Evolutionary conservation across 805 yeast genomes (phyloP), one percentile per base, ranked within the genome.

Genomic region (Ogataea glucozyma): DNA sequence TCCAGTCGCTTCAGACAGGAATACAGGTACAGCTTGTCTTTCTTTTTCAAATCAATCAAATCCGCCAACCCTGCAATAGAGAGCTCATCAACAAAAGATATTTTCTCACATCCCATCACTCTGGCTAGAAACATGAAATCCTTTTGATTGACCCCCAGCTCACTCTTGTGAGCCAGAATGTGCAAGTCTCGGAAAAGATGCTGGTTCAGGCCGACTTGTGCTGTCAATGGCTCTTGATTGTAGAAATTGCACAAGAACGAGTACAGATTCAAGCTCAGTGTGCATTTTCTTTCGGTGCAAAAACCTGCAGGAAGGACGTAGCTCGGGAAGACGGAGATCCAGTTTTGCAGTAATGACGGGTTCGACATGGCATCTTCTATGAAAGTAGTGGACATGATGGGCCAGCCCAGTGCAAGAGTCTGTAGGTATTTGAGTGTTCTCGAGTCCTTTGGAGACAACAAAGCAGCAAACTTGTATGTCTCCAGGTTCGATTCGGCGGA

Each of bases 401-500:
- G 97, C 96, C 96, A 88, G 2, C 91, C 90, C 32, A 88, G 57
- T 0, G 91, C 86, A 13, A 88, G 60, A 2, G 84, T 79, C 55
- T 87, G 93, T 8, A 89, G 59, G 58, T 84, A 89, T 56, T 88
- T 89, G 7, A 81, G 72, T 36, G 89, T 86, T 26, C 96, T 67
- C 14, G 77, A 70, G 43, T 75, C 73, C 22, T 70, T 71, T 27
- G 72, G 73, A 0, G 91, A 73, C 1, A 89, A 63, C 24, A 86
- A 67, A 1, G 90, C 90, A 1, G 75, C 88, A 64, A 88, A 86
- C 23, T 54, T 67, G 47, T 60, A 70, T 1, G 36, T 30, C 8
- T 23, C n/a, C 18, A 49, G 26, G 11, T 20, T 30, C 3, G 27
- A 19, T 4, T 37, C 44, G 4, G 32, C 27, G 18, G 19, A 10